These are phyloP conservation scores for Tricholoma flavovirens DNA, from an alignment of 768 basidiomycete species.

Conservation along the genomic window DNA sequence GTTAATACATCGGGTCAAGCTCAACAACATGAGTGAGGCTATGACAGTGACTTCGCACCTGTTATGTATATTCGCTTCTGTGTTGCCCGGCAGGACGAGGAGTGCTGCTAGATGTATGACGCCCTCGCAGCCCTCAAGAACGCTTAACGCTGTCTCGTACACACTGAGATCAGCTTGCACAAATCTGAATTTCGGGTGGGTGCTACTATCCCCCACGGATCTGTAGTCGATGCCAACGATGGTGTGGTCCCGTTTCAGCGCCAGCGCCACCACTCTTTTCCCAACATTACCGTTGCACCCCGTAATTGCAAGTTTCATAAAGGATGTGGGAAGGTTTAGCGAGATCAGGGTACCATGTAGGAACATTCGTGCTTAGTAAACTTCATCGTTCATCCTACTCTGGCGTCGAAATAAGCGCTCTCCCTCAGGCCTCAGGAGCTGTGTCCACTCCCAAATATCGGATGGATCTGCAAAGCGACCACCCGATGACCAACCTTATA, in stretches of 20 bases:
- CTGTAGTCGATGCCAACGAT: conserved; percentile 50
- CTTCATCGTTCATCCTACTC: no score
- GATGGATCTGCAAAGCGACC: no score
- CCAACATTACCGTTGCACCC: conserved; percentile 58
- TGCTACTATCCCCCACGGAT: conserved; percentile 16
- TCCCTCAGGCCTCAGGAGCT: no score
- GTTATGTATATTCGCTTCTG: conserved; percentile 51
- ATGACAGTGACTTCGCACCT: conserved; percentile 27
- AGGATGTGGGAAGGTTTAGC: not conserved
- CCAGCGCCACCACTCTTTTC: conserved; percentile 41
- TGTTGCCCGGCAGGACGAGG: conserved; percentile 50
- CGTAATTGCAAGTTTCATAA: conserved; percentile 51
- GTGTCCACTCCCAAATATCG: no score
- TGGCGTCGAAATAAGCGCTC: no score
- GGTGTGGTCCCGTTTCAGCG: conserved; percentile 42
- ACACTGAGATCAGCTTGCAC: conserved; percentile 40
- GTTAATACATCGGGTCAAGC: not conserved
- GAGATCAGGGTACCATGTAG: no score
- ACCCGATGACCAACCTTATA: no score
- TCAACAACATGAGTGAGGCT: not conserved
- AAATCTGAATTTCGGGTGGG: conserved; percentile 34
- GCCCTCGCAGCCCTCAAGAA: conserved; percentile 46
- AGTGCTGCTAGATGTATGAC: conserved; percentile 52
- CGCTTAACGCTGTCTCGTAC: conserved; percentile 39
- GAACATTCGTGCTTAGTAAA: no score